phyloP scores from a whole-genome alignment of 768 basidiomycete genomes.

The Amanita thiersii region DNA sequence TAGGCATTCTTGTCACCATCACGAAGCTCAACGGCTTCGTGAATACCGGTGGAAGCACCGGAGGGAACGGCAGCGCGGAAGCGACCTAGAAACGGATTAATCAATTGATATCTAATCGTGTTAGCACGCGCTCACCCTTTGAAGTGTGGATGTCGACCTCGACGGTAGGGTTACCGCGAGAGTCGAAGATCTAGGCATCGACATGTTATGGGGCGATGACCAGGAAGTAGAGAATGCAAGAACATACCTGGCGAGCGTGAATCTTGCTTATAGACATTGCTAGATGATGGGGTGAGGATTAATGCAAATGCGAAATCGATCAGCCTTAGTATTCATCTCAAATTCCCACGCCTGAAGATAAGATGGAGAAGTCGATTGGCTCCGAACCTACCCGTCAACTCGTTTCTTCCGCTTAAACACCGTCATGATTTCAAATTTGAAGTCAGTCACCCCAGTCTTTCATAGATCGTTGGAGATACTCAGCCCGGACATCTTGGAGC shows the following conservation, averaged over 20 bases:
- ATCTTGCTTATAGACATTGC: slow-evolving; percentile 90
- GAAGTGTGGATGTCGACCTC: slow-evolving; percentile 86
- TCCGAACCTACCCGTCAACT: too few relatives aligned
- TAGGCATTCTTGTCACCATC: slow-evolving; percentile 91
- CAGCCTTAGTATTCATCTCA: slow-evolving; percentile 26
- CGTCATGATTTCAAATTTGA: too few relatives aligned
- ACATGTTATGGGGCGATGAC: background rate
- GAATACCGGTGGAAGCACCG: slow-evolving; percentile 95
- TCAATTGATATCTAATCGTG: slow-evolving; percentile 1
- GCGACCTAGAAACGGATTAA: slow-evolving; percentile 47
- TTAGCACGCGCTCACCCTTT: slow-evolving; percentile 49
- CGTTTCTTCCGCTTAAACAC: too few relatives aligned
- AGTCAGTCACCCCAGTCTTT: too few relatives aligned
- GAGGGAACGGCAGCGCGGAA: slow-evolving; percentile 96
- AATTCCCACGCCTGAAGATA: slow-evolving; percentile 27
- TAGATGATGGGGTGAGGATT: slow-evolving; percentile 21
- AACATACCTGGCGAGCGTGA: slow-evolving; percentile 80
- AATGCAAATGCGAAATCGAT: slow-evolving; percentile 25
- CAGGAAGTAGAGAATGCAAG: background rate
- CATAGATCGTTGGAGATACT: too few relatives aligned
- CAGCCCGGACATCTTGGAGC: too few relatives aligned
- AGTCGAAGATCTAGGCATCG: slow-evolving; percentile 86
- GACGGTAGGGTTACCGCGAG: slow-evolving; percentile 96
- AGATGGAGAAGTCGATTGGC: too few relatives aligned
- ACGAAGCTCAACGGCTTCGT: slow-evolving; percentile 98